Evolutionary conservation across 176 grass and related monocot genomes (phyloP), one percentile per base, ranked within the genome.

Genomic region (Otatea glauca): DNA sequence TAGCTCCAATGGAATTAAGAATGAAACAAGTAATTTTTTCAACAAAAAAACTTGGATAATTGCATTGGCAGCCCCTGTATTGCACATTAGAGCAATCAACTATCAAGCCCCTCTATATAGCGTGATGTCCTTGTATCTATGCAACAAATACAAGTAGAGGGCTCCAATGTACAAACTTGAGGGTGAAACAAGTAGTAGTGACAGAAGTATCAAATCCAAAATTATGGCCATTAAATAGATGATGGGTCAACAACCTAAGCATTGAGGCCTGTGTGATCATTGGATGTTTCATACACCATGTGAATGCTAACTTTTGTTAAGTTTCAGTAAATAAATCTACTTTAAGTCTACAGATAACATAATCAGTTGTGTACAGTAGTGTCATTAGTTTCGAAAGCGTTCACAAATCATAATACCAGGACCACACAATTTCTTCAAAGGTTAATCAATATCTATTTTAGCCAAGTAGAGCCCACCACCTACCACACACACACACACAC

Each of bases 401-500:
- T 45, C 44, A 45, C 44, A 45, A 49, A 23, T 34, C 7, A 47
- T 34, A 81, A 72, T 83, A 78, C 6, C 16, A 47, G 24, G 38
- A 49, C 20, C 63, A 39, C 20, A 69, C 79, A 72, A 35, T 82
- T 56, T 56, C 54, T 56, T 75, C 25, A 35, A 78, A 90, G 45
- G 21, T 72, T n/a, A 56, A 56, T 53, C 50, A 17, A 18, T 17
- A 53, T 16, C 50, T 53, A 53, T 2, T 17, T 2, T 17, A 56
- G 53, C 6, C 53, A 56, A 56, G 6, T 56, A 56, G 21, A 55
- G 17, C n/a, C n/a, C n/a, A 29, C 29, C 29, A 0, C 29, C 29
- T 1, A 29, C 5, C 51, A 18, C 5, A 20, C 16, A 17, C 5
- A 18, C 0, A 18, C 14, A 53, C 16, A 18, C 16, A 54, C 13